Evolutionary conservation across 345 rosid genomes (phyloP), one percentile per base, ranked within the genome.

Genomic region (Camelina laxa): DNA sequence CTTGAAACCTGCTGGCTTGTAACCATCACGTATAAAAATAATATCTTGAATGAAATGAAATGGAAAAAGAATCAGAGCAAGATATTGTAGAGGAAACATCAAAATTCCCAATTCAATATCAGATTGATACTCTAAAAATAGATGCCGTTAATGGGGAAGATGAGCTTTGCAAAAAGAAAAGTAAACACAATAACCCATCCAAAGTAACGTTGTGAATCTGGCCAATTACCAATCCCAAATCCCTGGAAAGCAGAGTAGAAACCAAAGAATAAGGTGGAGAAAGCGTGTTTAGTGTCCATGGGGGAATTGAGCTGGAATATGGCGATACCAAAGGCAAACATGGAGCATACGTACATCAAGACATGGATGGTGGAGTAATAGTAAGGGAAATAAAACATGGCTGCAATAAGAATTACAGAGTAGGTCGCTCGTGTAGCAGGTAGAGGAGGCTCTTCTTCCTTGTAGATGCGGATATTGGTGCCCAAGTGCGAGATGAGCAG

Each of bases 361-460:
- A 49, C 55, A 49, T 49, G 24, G 22, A 49, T 19, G 13, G 55
- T 49, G 14, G 24, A 49, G 55, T 49, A 11, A 19, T 49, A 49
- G 55, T 49, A 49, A 19, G 55, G 21, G 55, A 49, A 49, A 19
- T 19, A n/a, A 45, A 47, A 47, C 51, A 47, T 47, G 10, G 51
- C 1, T 47, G 51, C 51, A 1, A 47, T 16, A 20, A 51, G 56
- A 20, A 51, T 51, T 1, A 51, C 56, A 20, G 56, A 51, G 56
- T 51, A 51, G 30, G 56, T 11, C 30, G 56, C 56, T 51, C 56
- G 56, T 20, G 56, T 51, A 11, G 30, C 57, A 51, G 57, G 57
- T 11, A 51, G 7, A 20, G 30, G 57, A 11, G 57, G 57, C n/a
- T 51, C 57, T 9, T 51, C 57, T 20, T 51, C 57, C 57, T 21